Evolutionary conservation across 352 stramenopile genomes (phyloP).

Genomic region (Phytophthora chlamydospora): DNA sequence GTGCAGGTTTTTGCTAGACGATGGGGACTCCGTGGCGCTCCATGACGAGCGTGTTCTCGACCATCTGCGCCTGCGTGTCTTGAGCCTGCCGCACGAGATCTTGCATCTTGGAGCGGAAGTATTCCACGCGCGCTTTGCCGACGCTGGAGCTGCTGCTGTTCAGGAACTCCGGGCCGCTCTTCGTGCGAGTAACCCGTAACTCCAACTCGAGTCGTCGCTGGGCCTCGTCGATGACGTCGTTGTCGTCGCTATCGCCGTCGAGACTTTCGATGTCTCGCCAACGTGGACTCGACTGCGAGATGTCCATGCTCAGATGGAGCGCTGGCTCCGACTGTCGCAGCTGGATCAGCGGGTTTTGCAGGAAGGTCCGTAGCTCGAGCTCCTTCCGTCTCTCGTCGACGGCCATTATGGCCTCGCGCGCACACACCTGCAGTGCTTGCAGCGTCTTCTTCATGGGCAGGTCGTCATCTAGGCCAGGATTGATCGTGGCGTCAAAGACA

Average conservation of each 20-base stretch:
- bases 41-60: conserved; percentile 65
- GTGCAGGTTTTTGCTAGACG: conserved; percentile 22
- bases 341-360: conserved; percentile 54
- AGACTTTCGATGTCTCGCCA: conserved; percentile 29
- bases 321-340: conserved; percentile 53
- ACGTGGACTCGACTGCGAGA: conserved; percentile 12
- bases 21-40: conserved; percentile 48
- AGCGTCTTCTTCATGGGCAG: conserved; percentile 42
- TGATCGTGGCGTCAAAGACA: conserved; percentile 63
- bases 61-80: conserved; percentile 69
- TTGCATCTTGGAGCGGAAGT: conserved; percentile 71
- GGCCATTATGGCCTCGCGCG: conserved; percentile 38
- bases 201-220: conserved; percentile 27
- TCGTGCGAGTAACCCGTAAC: conserved; percentile 15
- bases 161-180: conserved; percentile 6
- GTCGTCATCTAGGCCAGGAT: conserved; percentile 42
- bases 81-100: conserved; percentile 73
- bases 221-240: conserved; percentile 22
- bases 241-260: conserved; percentile 31
- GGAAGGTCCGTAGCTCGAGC: conserved; percentile 58
- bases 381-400: conserved; percentile 56
- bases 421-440: conserved; percentile 43
- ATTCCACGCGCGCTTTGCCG: conserved; percentile 38
- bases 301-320: conserved; percentile 39
- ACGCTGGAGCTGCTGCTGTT: conserved; percentile 11